A percentile compares a stretch with the other conserved stretches of the same genome.
These are phyloP conservation scores for Colletotrichum sublineola DNA, from an alignment of 2,329 filamentous ascomycete species.

Conservation along the genomic window DNA sequence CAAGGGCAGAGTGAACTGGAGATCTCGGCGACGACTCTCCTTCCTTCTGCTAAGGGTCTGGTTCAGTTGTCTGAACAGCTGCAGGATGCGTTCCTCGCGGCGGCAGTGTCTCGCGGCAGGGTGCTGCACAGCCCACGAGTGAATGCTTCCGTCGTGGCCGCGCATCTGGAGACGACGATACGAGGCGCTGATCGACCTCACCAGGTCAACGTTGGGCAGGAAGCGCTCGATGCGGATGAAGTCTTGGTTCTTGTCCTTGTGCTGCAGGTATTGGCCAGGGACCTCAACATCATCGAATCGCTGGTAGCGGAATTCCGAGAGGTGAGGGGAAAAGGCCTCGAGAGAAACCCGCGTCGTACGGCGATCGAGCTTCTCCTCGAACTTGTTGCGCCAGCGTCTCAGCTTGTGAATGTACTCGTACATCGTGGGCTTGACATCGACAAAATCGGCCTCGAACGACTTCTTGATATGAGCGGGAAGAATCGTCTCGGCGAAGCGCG, in stretches of 20 bases:
- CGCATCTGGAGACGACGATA: conserved; percentile 95
- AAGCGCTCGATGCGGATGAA: conserved; percentile 98
- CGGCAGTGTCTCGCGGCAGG: conserved; percentile 92
- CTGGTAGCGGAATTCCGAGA: conserved; percentile 96
- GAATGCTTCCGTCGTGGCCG: conserved; percentile 96
- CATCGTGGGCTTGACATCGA: conserved; percentile 95
- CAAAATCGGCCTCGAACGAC: conserved; percentile 98
- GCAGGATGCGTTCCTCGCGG: conserved; percentile 92
- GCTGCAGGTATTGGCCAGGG: conserved; percentile 95
- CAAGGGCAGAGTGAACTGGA: conserved; percentile 95
- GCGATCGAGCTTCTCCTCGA: conserved; percentile 96
- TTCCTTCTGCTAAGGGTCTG: conserved; percentile 92
- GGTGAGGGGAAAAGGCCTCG: conserved; percentile 87
- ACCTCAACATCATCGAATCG: conserved; percentile 99
- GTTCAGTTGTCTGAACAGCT: conserved; percentile 98
- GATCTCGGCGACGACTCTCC: conserved; percentile 90
- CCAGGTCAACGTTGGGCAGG: conserved; percentile 92
- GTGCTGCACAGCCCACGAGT: conserved; percentile 96
- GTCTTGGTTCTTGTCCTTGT: conserved; percentile 99
- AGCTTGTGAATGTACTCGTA: conserved; percentile 98
- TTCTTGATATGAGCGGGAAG: conserved; percentile 94
- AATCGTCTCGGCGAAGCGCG: conserved; percentile 95
- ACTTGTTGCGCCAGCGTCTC: conserved; percentile 95
- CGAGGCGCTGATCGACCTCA: conserved; percentile 90
- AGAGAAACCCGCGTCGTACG: conserved; percentile 80